Evolutionary conservation across 495 filamentous ascomycete species (phyloP).

Genomic region (Daldinia bambusicola): DNA sequence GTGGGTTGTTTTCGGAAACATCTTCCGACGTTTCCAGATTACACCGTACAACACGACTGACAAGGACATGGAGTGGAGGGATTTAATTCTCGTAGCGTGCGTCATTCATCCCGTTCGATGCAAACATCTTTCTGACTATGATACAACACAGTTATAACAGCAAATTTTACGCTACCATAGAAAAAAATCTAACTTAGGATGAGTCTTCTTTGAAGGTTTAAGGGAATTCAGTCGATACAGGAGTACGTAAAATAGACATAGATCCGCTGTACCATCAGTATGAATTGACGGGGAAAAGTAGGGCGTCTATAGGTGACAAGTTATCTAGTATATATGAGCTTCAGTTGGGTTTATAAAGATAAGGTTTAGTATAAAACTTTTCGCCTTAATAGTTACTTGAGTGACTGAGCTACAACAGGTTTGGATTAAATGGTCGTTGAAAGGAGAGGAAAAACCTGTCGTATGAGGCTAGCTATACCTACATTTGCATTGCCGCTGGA

Average conservation of each 20-base stretch:
- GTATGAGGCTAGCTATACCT: no score
- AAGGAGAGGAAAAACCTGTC: no score
- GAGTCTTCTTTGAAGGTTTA: not conserved
- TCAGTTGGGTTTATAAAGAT: no score
- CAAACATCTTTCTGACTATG: not conserved
- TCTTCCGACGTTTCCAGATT: conserved; percentile 14
- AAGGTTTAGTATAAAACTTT: not conserved
- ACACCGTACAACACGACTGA: conserved; percentile 9
- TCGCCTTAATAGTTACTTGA: not conserved
- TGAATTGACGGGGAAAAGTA: not conserved
- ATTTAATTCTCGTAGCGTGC: conserved; percentile 9
- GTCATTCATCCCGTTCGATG: not conserved
- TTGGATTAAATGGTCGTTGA: no score
- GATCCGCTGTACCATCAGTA: not conserved
- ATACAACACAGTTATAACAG: not conserved
- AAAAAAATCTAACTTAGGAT: not conserved
- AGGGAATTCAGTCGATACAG: not conserved
- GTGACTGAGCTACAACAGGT: no score
- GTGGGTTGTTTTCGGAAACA: conserved; percentile 9
- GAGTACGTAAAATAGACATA: not conserved
- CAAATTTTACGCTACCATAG: not conserved
- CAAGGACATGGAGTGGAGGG: conserved; percentile 12
- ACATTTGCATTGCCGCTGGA: no score
- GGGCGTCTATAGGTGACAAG: not conserved
- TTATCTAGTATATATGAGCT: not conserved